Evolutionary conservation across 1,284 basidiomycete genomes (phyloP).

Genomic region (Athelia sp.): DNA sequence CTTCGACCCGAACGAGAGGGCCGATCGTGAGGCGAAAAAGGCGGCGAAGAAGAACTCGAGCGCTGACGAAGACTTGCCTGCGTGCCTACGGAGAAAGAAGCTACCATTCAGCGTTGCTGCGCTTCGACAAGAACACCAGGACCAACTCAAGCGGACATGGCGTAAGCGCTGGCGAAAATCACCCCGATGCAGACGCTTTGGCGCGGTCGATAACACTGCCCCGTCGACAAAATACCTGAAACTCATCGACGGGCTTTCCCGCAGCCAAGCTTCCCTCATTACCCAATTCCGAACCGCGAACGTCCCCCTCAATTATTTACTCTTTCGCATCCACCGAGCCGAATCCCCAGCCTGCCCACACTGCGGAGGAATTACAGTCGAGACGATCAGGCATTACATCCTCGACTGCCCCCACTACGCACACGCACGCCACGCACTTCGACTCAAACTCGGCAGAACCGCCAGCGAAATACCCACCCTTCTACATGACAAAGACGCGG

Average conservation of each 20-base stretch:
- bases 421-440: background rate
- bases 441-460: background rate
- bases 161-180: background rate
- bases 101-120: background rate
- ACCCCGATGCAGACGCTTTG: background rate
- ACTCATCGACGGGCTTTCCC: background rate
- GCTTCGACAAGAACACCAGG: background rate
- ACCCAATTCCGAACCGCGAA: slow-evolving; percentile 7
- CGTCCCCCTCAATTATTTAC: slow-evolving; percentile 6
- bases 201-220: background rate
- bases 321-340: slow-evolving; percentile 5
- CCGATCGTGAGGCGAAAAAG: slow-evolving; percentile 12
- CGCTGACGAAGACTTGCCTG: background rate
- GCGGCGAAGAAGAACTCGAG: slow-evolving; percentile 7
- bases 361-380: background rate
- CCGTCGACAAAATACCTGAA: background rate
- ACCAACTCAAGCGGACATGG: background rate
- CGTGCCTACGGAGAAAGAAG: background rate
- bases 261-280: slow-evolving; percentile 3
- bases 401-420: slow-evolving; percentile 2
- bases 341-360: slow-evolving; percentile 4
- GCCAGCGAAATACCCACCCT: background rate
- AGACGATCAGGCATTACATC: slow-evolving; percentile 5
- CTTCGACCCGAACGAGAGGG: slow-evolving; percentile 12
- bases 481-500: background rate